Conservation (phyloP, 495 filamentous ascomycete genomes). For the Penicillium malachiteum region DNA sequence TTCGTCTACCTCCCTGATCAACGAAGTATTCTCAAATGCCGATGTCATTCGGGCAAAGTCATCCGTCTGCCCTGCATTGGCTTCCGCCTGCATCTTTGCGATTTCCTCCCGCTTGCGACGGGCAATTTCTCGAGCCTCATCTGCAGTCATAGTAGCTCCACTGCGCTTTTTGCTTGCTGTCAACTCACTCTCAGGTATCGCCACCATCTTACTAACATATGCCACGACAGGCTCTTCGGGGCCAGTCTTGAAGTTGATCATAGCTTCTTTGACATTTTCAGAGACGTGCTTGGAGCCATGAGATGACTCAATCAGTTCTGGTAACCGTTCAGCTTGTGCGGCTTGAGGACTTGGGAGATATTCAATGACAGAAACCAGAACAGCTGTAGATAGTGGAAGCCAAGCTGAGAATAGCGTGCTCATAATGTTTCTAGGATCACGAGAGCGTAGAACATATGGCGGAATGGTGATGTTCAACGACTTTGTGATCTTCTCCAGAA, state of each 20-base stretch:
- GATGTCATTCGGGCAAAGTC: conserved; percentile 49
- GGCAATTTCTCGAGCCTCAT: conserved; percentile 84
- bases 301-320: conserved; percentile 73
- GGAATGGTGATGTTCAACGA: conserved; percentile 81
- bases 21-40: conserved; percentile 49
- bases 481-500: conserved; percentile 93
- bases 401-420: conserved; percentile 84
- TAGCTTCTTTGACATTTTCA: conserved; percentile 66
- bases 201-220: conserved; percentile 98
- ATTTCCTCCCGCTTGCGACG: conserved; percentile 88
- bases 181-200: conserved; percentile 87
- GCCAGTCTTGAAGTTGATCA: conserved; percentile 71
- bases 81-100: conserved; percentile 66
- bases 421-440: conserved; percentile 80
- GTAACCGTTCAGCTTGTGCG: conserved; percentile 82
- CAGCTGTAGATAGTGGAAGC: conserved; percentile 89
- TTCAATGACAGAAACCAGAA: conserved; percentile 91
- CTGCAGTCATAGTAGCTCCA: conserved; percentile 69
- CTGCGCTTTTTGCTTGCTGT: conserved; percentile 68
- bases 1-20: conserved; percentile 47
- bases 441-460: conserved; percentile 77
- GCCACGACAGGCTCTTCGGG: conserved; percentile 78
- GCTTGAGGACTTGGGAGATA: conserved; percentile 80
- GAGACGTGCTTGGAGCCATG: conserved; percentile 73
- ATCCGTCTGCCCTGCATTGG: conserved; percentile 42